These are phyloP conservation scores for Cytospora piceicola DNA, from an alignment of 2,329 filamentous ascomycete genomes.

Conservation along the genomic window DNA sequence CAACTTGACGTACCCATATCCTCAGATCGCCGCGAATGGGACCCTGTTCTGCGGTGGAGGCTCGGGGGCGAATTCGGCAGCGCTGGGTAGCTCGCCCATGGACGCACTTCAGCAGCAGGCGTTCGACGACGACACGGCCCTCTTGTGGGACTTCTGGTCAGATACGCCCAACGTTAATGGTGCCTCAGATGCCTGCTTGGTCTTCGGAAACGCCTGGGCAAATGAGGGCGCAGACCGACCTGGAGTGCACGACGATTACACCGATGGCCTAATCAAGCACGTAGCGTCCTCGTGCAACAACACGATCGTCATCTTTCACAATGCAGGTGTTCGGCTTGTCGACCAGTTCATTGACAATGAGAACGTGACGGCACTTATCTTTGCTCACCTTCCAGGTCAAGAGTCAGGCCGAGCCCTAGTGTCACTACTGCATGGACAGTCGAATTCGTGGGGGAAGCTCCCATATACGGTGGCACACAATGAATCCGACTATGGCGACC, in stretches of 20 bases:
- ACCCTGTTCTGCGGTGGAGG: conserved; percentile 51
- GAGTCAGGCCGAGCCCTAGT: conserved; percentile 61
- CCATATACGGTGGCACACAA: conserved; percentile 65
- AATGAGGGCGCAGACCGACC: conserved; percentile 72
- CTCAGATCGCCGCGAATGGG: conserved; percentile 46
- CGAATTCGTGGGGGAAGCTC: conserved; percentile 60
- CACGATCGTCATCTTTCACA: conserved; percentile 68
- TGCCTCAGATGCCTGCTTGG: conserved; percentile 66
- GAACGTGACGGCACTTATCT: conserved; percentile 67
- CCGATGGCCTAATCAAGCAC: conserved; percentile 58
- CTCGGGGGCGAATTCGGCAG: conserved; percentile 46
- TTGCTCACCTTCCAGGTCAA: conserved; percentile 68
- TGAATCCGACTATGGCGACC: conserved; percentile 57
- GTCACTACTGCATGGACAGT: conserved; percentile 60
- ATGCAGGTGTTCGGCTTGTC: conserved; percentile 63
- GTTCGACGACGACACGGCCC: conserved; percentile 57
- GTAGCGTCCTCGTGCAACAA: conserved; percentile 64
- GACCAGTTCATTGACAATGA: conserved; percentile 65
- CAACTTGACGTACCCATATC: conserved; percentile 29
- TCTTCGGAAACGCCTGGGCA: conserved; percentile 70
- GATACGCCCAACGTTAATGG: conserved; percentile 53
- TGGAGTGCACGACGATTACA: conserved; percentile 67
- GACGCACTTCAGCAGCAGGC: conserved; percentile 58
- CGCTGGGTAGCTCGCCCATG: conserved; percentile 54
- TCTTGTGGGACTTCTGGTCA: conserved; percentile 63